Base-by-base conservation (phyloP, 768 basidiomycete species). In the Mycena kentingensis region DNA sequence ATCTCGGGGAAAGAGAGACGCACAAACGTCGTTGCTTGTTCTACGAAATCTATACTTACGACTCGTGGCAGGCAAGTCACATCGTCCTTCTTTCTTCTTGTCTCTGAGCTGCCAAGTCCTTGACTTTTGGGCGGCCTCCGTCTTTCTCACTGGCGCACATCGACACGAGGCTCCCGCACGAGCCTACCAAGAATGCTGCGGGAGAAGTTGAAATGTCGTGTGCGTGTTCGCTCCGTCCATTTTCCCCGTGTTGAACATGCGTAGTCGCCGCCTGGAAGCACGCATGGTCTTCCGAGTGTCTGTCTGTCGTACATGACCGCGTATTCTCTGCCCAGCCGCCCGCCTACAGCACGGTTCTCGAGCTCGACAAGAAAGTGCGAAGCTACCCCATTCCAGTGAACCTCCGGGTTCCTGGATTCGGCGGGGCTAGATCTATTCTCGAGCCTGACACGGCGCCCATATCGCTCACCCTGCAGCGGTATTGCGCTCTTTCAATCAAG, bases 221-320 rank as follows among this genome's bases (percentile, higher is more conserved):
- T 86, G 64, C 46, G 83, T 69, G 43, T 21, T 36, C 42, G 15
- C 48, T 34, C 29, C n/a, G 25, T 47, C 47, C 46, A 48, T 21
- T 44, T 50, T 38, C 22, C 46, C 19, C 36, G 31, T 28, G 31
- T 16, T 42, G 24, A 24, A 19, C 44, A 50, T n/a, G 49, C 45
- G 13, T 57, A 87, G 85, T 83, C 60, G 72, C 74, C 42, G 80
- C 80, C 2, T 88, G 87, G 86, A 88, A 88, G 65, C 85, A 87
- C 62, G 74, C 78, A 18, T 87, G 84, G 57, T 69, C 78, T 4
- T 77, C 80, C 3, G 77, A 84, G 60, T 87, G 85, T 60, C 70
- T 85, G 46, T 81, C 78, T 50, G 66, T 81, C 13, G 81, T 88
- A 4, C 83, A 85, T 54, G 85, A 88, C 55, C 79, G 83, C 60